phyloP scores from a whole-genome alignment of 768 basidiomycete species.

The Leccinum variicolor region DNA sequence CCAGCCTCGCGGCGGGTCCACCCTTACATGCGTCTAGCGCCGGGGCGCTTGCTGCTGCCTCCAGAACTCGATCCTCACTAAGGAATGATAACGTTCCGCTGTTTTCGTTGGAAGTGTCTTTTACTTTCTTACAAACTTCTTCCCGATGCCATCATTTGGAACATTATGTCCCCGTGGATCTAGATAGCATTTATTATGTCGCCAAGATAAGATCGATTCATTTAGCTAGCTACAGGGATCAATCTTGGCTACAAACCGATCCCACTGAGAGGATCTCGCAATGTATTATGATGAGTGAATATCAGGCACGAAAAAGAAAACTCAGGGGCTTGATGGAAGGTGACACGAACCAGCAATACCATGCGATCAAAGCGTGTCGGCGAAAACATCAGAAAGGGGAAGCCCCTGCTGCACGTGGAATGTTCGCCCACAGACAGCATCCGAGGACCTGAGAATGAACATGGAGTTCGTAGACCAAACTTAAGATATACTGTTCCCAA shows the following conservation, averaged over 20 bases:
- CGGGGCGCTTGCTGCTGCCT: conserved; percentile 19
- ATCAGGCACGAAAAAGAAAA: neutral
- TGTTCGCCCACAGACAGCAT: neutral
- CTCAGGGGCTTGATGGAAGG: neutral
- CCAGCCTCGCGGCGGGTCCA: conserved; percentile 8
- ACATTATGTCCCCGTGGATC: neutral
- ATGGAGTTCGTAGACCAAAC: too few relatives aligned
- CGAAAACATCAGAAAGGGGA: neutral
- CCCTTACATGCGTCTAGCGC: conserved; percentile 17
- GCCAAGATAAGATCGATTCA: neutral
- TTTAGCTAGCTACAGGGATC: neutral
- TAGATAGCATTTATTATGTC: neutral
- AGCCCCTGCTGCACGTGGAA: neutral
- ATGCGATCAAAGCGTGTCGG: too few relatives aligned
- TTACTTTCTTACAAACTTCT: neutral
- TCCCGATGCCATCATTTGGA: neutral
- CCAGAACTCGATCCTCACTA: conserved; percentile 4
- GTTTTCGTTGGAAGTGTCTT: neutral
- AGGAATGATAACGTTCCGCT: neutral
- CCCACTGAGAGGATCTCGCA: neutral
- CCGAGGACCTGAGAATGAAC: neutral
- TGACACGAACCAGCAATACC: neutral
- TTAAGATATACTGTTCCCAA: neutral
- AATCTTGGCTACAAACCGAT: neutral
- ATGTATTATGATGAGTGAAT: neutral